Conservation (phyloP, 2,329 filamentous ascomycete genomes). For the Lasiodiplodia sp. region DNA sequence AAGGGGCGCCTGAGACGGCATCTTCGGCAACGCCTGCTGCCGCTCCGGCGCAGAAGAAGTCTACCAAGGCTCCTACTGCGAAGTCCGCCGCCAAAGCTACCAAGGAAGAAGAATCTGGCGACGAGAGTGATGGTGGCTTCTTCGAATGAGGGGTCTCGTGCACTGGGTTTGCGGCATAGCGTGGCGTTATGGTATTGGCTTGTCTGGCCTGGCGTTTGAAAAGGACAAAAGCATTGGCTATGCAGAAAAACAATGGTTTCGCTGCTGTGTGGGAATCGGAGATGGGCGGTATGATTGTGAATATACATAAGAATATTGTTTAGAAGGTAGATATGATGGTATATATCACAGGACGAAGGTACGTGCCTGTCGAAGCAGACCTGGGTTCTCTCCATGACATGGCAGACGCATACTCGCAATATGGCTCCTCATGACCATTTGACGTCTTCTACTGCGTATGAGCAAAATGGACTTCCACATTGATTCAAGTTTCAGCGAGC, state of each 20-base stretch:
- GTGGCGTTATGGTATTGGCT: constrained; percentile 19
- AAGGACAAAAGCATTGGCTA: neutral
- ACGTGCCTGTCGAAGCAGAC: neutral
- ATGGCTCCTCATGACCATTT: too few relatives aligned
- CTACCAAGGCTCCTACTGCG: constrained; percentile 21
- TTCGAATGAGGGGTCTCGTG: constrained; percentile 38
- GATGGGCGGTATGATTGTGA: neutral
- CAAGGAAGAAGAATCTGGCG: constrained; percentile 26
- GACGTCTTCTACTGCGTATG: too few relatives aligned
- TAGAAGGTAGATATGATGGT: neutral
- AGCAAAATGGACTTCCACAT: too few relatives aligned
- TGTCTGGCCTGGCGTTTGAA: constrained; percentile 5
- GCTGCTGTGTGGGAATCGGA: neutral
- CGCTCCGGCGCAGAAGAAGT: constrained; percentile 5
- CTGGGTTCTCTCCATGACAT: too few relatives aligned
- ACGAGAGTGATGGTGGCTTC: constrained; percentile 47
- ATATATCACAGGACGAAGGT: neutral
- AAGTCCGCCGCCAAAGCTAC: constrained; percentile 9
- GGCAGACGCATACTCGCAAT: too few relatives aligned
- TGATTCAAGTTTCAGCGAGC: too few relatives aligned
- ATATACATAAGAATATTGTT: neutral
- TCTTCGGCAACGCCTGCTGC: constrained; percentile 19
- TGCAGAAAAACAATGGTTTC: neutral
- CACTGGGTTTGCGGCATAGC: constrained; percentile 8
- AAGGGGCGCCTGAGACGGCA: neutral